Conservation (phyloP, 768 basidiomycete genomes). For the Naganishia vaughanmartiniae region DNA sequence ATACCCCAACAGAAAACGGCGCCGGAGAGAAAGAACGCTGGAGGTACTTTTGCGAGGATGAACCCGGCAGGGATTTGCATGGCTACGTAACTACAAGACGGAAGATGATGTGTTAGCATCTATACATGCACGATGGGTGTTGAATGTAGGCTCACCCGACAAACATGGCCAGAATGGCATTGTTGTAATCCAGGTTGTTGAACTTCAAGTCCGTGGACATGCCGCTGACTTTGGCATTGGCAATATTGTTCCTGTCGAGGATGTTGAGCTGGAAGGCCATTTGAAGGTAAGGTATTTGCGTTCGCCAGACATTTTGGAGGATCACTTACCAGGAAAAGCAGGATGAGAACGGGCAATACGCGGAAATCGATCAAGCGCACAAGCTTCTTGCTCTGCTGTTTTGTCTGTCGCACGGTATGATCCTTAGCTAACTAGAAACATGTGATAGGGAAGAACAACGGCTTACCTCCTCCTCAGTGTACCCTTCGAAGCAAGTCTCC, state of each 20-base stretch:
- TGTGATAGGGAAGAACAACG: background rate
- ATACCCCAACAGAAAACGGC: conserved; percentile 24
- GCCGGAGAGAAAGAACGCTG: conserved; percentile 20
- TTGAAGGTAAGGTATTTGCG: background rate
- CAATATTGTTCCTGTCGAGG: conserved; percentile 29
- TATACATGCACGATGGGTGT: background rate
- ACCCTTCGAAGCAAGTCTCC: conserved; percentile 26
- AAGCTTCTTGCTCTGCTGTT: conserved; percentile 18
- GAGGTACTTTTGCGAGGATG: conserved; percentile 24
- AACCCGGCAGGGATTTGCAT: conserved; percentile 24
- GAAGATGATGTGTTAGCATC: background rate
- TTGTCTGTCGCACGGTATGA: background rate
- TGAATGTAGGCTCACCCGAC: background rate
- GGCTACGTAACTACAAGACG: conserved; percentile 4
- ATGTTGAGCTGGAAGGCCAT: conserved; percentile 25
- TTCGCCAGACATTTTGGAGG: background rate
- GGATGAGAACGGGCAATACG: conserved; percentile 24
- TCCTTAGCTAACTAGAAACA: background rate
- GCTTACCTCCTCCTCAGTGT: conserved; percentile 23
- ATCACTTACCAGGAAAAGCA: conserved; percentile 23
- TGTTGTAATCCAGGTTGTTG: conserved; percentile 21
- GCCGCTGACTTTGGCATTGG: conserved; percentile 28
- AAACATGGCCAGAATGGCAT: conserved; percentile 25
- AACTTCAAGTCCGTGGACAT: conserved; percentile 28
- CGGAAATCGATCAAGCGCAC: conserved; percentile 28